phyloP scores from a whole-genome alignment of 371 early-diverging fungal species.

The Mucor velutinosus region DNA sequence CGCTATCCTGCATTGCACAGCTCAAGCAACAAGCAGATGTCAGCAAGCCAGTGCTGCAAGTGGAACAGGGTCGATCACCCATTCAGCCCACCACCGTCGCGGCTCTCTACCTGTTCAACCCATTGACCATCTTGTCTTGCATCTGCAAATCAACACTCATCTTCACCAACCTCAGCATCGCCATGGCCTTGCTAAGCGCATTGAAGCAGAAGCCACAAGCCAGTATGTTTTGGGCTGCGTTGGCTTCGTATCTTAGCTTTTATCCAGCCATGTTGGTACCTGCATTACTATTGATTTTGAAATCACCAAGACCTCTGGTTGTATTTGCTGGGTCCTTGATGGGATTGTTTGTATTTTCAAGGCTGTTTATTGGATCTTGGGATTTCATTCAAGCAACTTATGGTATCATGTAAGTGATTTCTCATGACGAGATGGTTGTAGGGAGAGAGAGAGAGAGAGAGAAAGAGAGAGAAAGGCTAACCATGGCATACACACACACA shows the following conservation, averaged over 20 bases:
- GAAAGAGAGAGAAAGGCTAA: neutral
- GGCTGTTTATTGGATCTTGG: conserved; percentile 69
- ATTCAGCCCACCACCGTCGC: conserved; percentile 50
- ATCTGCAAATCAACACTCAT: conserved; percentile 74
- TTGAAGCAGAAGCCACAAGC: conserved; percentile 38
- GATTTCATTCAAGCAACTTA: conserved; percentile 71
- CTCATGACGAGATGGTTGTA: neutral
- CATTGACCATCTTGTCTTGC: conserved; percentile 76
- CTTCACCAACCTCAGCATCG: conserved; percentile 75
- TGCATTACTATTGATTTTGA: conserved; percentile 57
- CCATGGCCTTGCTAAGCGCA: conserved; percentile 68
- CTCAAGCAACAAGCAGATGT: conserved; percentile 42
- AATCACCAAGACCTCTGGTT: neutral
- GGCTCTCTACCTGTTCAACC: conserved; percentile 80
- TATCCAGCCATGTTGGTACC: conserved; percentile 83
- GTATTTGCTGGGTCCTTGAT: conserved; percentile 33
- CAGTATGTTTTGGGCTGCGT: conserved; percentile 70
- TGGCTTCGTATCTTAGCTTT: conserved; percentile 78
- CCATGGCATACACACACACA: no score
- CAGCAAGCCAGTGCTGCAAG: conserved; percentile 15
- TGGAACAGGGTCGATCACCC: conserved; percentile 24
- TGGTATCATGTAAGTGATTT: conserved; percentile 71
- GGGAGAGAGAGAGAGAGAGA: neutral
- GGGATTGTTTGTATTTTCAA: conserved; percentile 59
- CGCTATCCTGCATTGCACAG: conserved; percentile 52